These are phyloP conservation scores for Giardia muris DNA, from an alignment of 208 protist species.

Conservation along the genomic window DNA sequence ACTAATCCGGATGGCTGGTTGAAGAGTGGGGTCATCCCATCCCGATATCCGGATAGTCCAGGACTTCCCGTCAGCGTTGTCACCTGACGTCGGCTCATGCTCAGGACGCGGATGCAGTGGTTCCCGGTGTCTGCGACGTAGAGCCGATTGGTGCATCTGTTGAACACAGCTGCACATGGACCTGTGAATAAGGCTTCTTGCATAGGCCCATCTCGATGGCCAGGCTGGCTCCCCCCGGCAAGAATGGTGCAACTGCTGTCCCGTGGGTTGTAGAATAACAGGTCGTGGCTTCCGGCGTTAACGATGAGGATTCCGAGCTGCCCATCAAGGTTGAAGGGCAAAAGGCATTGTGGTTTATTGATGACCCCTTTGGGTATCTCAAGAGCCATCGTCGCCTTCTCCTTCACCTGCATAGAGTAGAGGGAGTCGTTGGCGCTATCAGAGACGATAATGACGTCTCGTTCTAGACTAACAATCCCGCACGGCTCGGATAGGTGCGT, in stretches of 20 bases:
- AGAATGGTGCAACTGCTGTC: not conserved
- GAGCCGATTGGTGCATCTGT: not conserved
- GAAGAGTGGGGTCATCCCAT: not conserved
- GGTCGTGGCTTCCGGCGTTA: not conserved
- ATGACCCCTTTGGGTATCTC: too few relatives aligned
- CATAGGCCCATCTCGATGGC: not conserved
- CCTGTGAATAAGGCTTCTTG: not conserved
- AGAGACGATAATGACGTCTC: too few relatives aligned
- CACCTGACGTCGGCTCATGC: not conserved
- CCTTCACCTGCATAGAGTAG: too few relatives aligned
- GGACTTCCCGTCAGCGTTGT: not conserved
- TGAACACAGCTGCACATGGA: not conserved
- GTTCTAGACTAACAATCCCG: too few relatives aligned
- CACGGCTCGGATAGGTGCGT: too few relatives aligned
- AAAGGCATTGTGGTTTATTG: too few relatives aligned
- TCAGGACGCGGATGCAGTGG: not conserved
- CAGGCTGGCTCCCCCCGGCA: not conserved
- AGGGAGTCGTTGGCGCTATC: too few relatives aligned
- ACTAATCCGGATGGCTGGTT: not conserved
- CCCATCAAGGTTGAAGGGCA: too few relatives aligned
- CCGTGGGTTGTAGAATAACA: not conserved
- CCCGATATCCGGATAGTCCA: not conserved
- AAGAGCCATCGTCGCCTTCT: too few relatives aligned
- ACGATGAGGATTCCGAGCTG: not conserved
- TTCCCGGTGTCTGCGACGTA: not conserved